These are phyloP conservation scores for Cladophialophora yegresii DNA, from an alignment of 2,329 filamentous ascomycete species.

Conservation along the genomic window DNA sequence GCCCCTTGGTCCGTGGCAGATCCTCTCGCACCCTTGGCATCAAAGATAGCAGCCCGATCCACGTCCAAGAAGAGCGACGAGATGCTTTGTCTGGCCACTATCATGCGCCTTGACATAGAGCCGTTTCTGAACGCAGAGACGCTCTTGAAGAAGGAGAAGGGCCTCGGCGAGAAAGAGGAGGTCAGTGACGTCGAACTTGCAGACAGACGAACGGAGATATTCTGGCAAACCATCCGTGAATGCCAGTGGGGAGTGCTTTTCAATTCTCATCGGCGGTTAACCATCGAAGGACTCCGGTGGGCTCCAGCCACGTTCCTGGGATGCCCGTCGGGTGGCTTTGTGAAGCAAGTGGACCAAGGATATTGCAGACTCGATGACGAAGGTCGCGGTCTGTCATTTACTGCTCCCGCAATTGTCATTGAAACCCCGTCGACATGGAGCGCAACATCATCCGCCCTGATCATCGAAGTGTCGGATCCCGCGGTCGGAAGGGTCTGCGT, in stretches of 20 bases:
- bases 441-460: neutral
- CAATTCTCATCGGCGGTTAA: neutral
- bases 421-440: neutral
- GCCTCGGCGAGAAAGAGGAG: no score
- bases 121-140: no score
- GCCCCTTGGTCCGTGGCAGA: no score
- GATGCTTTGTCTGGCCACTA: no score
- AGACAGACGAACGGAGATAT: neutral
- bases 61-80: no score
- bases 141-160: no score
- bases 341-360: neutral
- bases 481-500: neutral
- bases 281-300: neutral
- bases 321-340: neutral
- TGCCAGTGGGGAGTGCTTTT: neutral
- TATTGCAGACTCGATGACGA: neutral
- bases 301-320: neutral
- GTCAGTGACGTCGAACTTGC: no score
- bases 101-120: no score
- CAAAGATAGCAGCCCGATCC: no score
- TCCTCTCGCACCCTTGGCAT: no score
- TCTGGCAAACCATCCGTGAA: neutral
- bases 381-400: neutral
- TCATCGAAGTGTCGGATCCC: neutral
- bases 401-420: neutral